Evolutionary conservation across 2,329 filamentous ascomycete species (phyloP), one percentile per base, ranked within the genome.

Genomic region (Diaporthe humulicola): DNA sequence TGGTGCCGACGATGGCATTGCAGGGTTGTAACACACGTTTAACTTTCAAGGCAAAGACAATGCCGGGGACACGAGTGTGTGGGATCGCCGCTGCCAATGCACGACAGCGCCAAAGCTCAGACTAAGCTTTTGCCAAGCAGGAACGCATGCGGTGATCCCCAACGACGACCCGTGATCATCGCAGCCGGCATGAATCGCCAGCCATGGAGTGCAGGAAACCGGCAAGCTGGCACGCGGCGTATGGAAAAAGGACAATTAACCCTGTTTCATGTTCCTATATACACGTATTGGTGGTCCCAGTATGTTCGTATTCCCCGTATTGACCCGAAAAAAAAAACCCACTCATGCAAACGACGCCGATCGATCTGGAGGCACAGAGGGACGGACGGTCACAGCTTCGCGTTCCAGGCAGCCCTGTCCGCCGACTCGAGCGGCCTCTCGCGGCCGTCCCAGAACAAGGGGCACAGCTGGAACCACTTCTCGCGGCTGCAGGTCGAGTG

Each of bases 361-460:
- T 50, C 45, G 22, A 50, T 14, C 45, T 12, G 10, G 45, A n/a
- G n/a, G n/a, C n/a, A n/a, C n/a, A n/a, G 22, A 25, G 22, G 33
- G 5, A 36, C 5, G 33, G 4, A 4, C 48, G n/a, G 19, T 75
- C 82, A 87, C 28, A 87, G 79, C 78, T 86, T 87, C 7, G 85
- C 84, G 79, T 87, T 85, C 85, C 85, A 87, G 0, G 85, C 85
- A 15, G 83, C 84, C 15, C 85, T 81, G 79, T 87, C 86, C 22
- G 86, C 82, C 50, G 81, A 84, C 78, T 87, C 86, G 67, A 87
- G 74, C 22, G 85, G 85, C 70, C 82, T 78, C 75, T 85, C 82
- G 10, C 85, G 77, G 9, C 86, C 87, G 77, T 88, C 87, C 85
- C 86, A 88, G 77, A 85, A 87, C 33, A 88, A 69, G 9, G 86